Percentiles rank a stretch among this genome's conserved stretches.
Evolutionary conservation across 495 filamentous ascomycete genomes (phyloP).

Genomic region (Penicillium flavigenum): DNA sequence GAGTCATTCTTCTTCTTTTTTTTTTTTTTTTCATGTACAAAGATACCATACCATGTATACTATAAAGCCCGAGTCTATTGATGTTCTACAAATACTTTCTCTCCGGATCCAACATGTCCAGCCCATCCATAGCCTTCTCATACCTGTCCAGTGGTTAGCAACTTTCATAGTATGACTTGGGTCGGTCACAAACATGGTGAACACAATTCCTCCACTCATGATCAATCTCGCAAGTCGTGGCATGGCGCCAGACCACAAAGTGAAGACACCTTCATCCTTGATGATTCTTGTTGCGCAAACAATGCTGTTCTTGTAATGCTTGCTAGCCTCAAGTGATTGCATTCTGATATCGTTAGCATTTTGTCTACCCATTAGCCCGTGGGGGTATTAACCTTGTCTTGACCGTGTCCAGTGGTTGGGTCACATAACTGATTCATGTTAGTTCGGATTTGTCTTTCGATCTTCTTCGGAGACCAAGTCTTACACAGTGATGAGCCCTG

Average conservation of each 20-base stretch:
- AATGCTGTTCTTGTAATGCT: slow-evolving; percentile 84
- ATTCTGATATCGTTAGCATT: slow-evolving; percentile 55
- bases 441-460: not conserved
- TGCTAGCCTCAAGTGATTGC: slow-evolving; percentile 90
- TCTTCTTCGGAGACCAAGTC: slow-evolving; percentile 29
- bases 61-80: slow-evolving; percentile 15
- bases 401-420: slow-evolving; percentile 91
- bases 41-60: slow-evolving; percentile 27
- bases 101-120: slow-evolving; percentile 81
- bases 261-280: slow-evolving; percentile 83
- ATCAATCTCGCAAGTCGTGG: slow-evolving; percentile 82
- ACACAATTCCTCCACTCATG: slow-evolving; percentile 93
- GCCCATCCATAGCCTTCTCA: slow-evolving; percentile 90
- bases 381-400: slow-evolving; percentile 68
- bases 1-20: not conserved
- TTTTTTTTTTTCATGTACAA: slow-evolving; percentile 14
- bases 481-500: slow-evolving; percentile 91
- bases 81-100: slow-evolving; percentile 69
- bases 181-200: slow-evolving; percentile 72
- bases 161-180: slow-evolving; percentile 1
- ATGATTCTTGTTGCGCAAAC: slow-evolving; percentile 80
- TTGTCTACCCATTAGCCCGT: slow-evolving; percentile 7
- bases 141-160: slow-evolving; percentile 55
- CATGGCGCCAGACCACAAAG: slow-evolving; percentile 92
- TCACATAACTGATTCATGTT: slow-evolving; percentile 49